These are phyloP conservation scores for Albifimbria verrucaria DNA, from an alignment of 2,329 filamentous ascomycete genomes.

Conservation along the genomic window DNA sequence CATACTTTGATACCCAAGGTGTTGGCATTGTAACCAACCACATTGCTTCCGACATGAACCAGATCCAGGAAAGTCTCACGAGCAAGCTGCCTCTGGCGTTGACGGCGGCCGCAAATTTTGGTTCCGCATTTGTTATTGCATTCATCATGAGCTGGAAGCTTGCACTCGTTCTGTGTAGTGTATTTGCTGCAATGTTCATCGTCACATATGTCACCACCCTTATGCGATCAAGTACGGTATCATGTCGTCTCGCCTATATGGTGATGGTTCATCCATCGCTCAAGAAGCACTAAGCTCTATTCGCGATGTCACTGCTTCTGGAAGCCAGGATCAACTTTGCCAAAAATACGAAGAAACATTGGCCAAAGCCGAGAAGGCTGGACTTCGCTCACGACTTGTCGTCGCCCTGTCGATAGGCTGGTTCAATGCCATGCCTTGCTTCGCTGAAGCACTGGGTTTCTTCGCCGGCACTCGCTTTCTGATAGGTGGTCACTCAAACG, in stretches of 20 bases:
- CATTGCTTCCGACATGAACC: slow-evolving; percentile 80
- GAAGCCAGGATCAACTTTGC: slow-evolving; percentile 77
- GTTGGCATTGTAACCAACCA: slow-evolving; percentile 25
- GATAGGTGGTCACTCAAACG: slow-evolving; percentile 53
- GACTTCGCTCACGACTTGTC: slow-evolving; percentile 64
- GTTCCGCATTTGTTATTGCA: slow-evolving; percentile 76
- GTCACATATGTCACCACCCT: slow-evolving; percentile 68
- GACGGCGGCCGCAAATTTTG: slow-evolving; percentile 67
- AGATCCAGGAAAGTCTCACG: slow-evolving; percentile 80
- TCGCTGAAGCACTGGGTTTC: slow-evolving; percentile 76
- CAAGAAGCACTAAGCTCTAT: slow-evolving; percentile 86
- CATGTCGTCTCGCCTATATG: slow-evolving; percentile 67
- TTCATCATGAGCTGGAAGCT: slow-evolving; percentile 83
- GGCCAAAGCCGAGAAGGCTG: slow-evolving; percentile 62
- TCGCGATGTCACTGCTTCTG: slow-evolving; percentile 80
- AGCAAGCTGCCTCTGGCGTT: slow-evolving; percentile 73
- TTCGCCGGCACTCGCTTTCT: slow-evolving; percentile 74
- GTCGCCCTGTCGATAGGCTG: slow-evolving; percentile 69
- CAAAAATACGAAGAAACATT: slow-evolving; percentile 72
- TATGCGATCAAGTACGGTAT: slow-evolving; percentile 73
- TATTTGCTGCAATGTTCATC: slow-evolving; percentile 66
- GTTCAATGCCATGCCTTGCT: slow-evolving; percentile 71
- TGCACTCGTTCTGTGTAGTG: slow-evolving; percentile 73
- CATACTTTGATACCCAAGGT: slow-evolving; percentile 42
- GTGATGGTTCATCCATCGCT: slow-evolving; percentile 73